These are phyloP conservation scores for Melastoma candidum DNA, from an alignment of 441 rosid species.

Conservation along the genomic window DNA sequence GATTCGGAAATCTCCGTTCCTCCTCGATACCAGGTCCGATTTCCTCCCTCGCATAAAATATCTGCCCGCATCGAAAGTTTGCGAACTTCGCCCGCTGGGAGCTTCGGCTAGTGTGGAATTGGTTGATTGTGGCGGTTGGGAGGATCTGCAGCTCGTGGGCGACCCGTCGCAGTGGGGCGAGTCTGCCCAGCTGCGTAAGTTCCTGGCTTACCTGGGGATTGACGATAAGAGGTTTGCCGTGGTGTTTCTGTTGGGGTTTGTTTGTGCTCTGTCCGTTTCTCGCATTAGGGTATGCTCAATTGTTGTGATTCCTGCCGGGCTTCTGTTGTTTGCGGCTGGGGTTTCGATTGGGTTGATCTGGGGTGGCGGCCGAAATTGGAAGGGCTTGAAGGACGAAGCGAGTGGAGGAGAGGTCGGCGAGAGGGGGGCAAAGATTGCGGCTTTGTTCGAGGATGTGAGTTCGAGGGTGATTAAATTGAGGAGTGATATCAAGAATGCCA, in stretches of 20 bases:
- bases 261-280: slow-evolving; percentile 43
- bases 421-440: slow-evolving; percentile 27
- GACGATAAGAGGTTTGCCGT: slow-evolving; percentile 36
- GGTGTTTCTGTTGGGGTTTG: slow-evolving; percentile 32
- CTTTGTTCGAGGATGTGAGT: slow-evolving; percentile 38
- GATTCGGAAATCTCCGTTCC: slow-evolving; percentile 10
- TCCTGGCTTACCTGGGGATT: slow-evolving; percentile 40
- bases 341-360: slow-evolving; percentile 48
- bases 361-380: slow-evolving; percentile 29
- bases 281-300: slow-evolving; percentile 45
- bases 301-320: slow-evolving; percentile 43
- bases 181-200: slow-evolving; percentile 30
- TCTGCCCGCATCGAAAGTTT: neutral
- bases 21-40: slow-evolving; percentile 11
- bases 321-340: slow-evolving; percentile 45
- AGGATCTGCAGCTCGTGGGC: slow-evolving; percentile 23
- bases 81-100: slow-evolving; percentile 9
- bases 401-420: slow-evolving; percentile 22
- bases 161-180: slow-evolving; percentile 28
- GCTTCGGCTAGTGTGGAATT: slow-evolving; percentile 17
- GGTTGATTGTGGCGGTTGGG: slow-evolving; percentile 52
- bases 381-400: slow-evolving; percentile 32
- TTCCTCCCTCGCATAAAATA: slow-evolving; percentile 17
- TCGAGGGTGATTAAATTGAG: slow-evolving; percentile 28
- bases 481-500: slow-evolving; percentile 30